These are phyloP conservation scores for Xylariaceae sp. DNA, from an alignment of 2,329 filamentous ascomycete genomes.

Conservation along the genomic window DNA sequence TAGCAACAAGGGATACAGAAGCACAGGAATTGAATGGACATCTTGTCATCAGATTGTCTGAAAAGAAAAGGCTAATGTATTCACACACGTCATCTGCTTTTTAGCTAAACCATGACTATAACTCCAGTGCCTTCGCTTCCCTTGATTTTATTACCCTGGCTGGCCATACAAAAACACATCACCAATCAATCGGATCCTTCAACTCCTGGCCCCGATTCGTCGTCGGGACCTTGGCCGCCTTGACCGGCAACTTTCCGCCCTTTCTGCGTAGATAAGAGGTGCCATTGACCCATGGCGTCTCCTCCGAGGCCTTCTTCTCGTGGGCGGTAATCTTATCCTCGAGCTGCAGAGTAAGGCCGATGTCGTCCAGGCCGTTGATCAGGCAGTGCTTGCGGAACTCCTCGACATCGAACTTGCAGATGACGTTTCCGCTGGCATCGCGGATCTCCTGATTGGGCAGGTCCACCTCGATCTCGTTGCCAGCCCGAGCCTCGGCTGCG, in stretches of 20 bases:
- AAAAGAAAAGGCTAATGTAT: no score
- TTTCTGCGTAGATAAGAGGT: constrained; percentile 67
- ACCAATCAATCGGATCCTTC: constrained; percentile 88
- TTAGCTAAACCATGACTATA: no score
- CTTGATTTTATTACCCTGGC: no score
- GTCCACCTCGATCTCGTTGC: constrained; percentile 83
- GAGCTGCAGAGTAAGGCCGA: constrained; percentile 87
- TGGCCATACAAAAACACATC: no score
- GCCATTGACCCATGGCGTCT: constrained; percentile 90
- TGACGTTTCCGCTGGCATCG: constrained; percentile 64
- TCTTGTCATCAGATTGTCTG: no score
- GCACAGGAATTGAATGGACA: no score
- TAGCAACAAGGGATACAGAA: no score
- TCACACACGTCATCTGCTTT: no score
- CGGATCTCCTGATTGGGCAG: constrained; percentile 79
- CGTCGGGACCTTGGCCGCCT: constrained; percentile 68
- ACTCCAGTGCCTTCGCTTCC: constrained; percentile 1
- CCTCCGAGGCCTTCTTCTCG: constrained; percentile 67
- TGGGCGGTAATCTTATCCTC: constrained; percentile 83
- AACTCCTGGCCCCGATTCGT: constrained; percentile 83
- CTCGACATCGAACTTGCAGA: constrained; percentile 82
- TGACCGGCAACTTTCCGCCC: constrained; percentile 51
- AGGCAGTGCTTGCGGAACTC: constrained; percentile 93
- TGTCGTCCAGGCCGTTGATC: constrained; percentile 90
- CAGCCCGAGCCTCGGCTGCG: constrained; percentile 70